Evolutionary conservation across 2,329 filamentous ascomycete genomes (phyloP).

Genomic region (Allantophomopsis lycopodina): DNA sequence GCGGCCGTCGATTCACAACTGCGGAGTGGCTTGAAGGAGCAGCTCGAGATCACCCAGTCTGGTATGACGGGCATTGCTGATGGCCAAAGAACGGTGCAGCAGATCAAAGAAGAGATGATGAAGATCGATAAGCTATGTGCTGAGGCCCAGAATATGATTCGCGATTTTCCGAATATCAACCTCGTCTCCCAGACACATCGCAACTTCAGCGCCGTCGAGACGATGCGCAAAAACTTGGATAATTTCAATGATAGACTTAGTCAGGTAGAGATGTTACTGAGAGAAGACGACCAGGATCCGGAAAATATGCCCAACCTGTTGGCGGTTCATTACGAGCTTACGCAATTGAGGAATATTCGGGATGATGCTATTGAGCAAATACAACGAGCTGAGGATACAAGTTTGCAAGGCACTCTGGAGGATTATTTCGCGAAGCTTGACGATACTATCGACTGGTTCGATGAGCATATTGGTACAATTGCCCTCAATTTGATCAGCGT

Average conservation of each 20-base stretch:
- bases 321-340: conserved; percentile 82
- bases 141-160: conserved; percentile 94
- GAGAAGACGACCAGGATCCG: conserved; percentile 70
- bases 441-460: conserved; percentile 83
- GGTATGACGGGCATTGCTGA: conserved; percentile 84
- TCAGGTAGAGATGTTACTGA: conserved; percentile 64
- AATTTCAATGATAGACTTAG: conserved; percentile 69
- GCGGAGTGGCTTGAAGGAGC: conserved; percentile 74
- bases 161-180: conserved; percentile 90
- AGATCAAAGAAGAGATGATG: conserved; percentile 97
- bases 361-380: conserved; percentile 98
- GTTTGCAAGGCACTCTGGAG: conserved; percentile 68
- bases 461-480: conserved; percentile 81
- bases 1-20: conserved; percentile 81
- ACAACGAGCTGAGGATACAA: conserved; percentile 56
- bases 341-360: conserved; percentile 79
- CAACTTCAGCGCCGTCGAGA: conserved; percentile 88
- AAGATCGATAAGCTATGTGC: conserved; percentile 96
- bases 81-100: conserved; percentile 79
- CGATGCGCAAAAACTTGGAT: conserved; percentile 85
- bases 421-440: conserved; percentile 85
- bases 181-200: conserved; percentile 86
- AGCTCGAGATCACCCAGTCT: conserved; percentile 86
- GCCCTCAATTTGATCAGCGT: conserved; percentile 84
- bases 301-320: conserved; percentile 90